phyloP scores from a whole-genome alignment of 2,329 filamentous ascomycete genomes.

The Colletotrichum chlorophyti region DNA sequence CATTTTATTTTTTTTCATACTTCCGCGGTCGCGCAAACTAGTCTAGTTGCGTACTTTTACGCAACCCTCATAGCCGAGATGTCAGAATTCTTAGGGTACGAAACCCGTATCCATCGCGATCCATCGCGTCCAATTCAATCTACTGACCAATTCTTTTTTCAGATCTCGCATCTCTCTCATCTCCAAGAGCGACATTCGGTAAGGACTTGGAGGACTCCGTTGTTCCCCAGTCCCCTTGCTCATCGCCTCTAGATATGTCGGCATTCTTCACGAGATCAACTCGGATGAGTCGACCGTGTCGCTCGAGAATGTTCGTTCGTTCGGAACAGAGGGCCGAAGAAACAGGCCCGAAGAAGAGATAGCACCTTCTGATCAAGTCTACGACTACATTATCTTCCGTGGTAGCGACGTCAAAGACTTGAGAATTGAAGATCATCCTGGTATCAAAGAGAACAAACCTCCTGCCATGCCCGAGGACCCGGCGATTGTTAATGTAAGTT shows the following conservation, averaged over 20 bases:
- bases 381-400: conserved; percentile 98
- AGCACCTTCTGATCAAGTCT: conserved; percentile 82
- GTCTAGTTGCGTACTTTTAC: conserved; percentile 50
- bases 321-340: conserved; percentile 90
- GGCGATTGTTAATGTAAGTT: conserved; percentile 95
- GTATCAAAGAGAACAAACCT: conserved; percentile 76
- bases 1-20: conserved; percentile 16
- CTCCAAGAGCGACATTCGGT: conserved; percentile 97
- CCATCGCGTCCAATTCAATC: conserved; percentile 28
- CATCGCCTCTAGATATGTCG: conserved; percentile 76
- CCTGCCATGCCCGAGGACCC: conserved; percentile 90
- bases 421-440: conserved; percentile 84
- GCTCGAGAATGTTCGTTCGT: conserved; percentile 93
- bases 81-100: conserved; percentile 68
- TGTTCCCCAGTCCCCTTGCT: conserved; percentile 20
- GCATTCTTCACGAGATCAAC: conserved; percentile 96
- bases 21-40: conserved; percentile 8
- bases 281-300: conserved; percentile 96
- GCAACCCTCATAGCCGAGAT: conserved; percentile 49
- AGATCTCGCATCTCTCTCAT: conserved; percentile 96
- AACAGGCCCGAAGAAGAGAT: conserved; percentile 82
- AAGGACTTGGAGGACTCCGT: conserved; percentile 44
- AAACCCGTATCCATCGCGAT: conserved; percentile 32
- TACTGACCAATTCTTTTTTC: conserved; percentile 29
- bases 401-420: conserved; percentile 99